These are phyloP conservation scores for Pterocarpus macrocarpus DNA, from an alignment of 306 rosid genomes.

Conservation along the genomic window DNA sequence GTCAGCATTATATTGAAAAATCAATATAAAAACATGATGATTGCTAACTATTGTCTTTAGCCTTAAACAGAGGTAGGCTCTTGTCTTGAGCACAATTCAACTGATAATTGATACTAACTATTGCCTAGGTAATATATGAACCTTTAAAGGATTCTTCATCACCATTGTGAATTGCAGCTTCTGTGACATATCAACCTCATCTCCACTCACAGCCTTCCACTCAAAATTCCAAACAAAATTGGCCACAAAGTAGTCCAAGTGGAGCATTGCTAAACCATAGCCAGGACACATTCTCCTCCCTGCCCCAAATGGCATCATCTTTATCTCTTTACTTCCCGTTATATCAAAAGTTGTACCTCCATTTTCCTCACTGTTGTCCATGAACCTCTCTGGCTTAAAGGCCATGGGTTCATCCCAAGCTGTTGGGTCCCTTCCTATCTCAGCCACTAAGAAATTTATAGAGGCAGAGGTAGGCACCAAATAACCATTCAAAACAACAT, in stretches of 20 bases:
- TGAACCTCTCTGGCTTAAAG: slow-evolving; percentile 59
- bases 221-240: slow-evolving; percentile 54
- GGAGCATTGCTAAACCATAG: slow-evolving; percentile 44
- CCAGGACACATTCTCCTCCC: slow-evolving; percentile 66
- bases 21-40: not conserved
- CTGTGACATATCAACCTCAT: slow-evolving; percentile 51
- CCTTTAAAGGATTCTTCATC: slow-evolving; percentile 55
- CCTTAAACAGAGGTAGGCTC: not conserved
- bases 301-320: slow-evolving; percentile 62
- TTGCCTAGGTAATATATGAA: slow-evolving; percentile 43
- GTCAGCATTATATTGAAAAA: not conserved
- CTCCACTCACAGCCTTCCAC: slow-evolving; percentile 38
- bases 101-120: slow-evolving; percentile 2
- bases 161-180: slow-evolving; percentile 45
- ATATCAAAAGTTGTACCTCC: slow-evolving; percentile 47
- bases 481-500: slow-evolving; percentile 49
- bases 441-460: slow-evolving; percentile 58
- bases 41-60: not conserved
- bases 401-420: slow-evolving; percentile 61
- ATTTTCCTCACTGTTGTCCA: slow-evolving; percentile 17
- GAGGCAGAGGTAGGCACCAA: slow-evolving; percentile 51
- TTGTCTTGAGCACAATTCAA: not conserved
- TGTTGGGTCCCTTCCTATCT: slow-evolving; percentile 52
- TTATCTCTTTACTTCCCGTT: slow-evolving; percentile 50
- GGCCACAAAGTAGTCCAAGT: slow-evolving; percentile 57